phyloP scores from a whole-genome alignment of 148 eudicot genomes.

The Persicaria tinctoria region DNA sequence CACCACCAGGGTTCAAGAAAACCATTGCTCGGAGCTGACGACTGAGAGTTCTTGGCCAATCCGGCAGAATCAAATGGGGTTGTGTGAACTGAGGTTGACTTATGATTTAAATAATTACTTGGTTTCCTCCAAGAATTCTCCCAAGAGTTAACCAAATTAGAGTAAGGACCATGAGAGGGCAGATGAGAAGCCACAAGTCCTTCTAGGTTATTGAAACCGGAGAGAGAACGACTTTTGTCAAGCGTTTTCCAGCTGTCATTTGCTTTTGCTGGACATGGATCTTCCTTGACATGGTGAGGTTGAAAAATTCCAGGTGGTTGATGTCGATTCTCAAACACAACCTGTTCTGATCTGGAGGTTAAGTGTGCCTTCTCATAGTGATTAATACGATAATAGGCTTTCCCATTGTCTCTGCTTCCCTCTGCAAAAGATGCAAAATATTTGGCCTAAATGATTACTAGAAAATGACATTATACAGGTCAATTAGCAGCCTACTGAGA shows the following conservation, averaged over 20 bases:
- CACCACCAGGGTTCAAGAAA: constrained; percentile 36
- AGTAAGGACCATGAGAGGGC: constrained; percentile 26
- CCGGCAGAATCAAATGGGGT: constrained; percentile 28
- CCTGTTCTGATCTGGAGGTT: constrained; percentile 28
- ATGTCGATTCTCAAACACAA: constrained; percentile 25
- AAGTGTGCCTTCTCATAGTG: constrained; percentile 30
- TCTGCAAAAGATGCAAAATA: constrained; percentile 33
- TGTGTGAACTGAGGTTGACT: constrained; percentile 26
- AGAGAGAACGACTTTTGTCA: constrained; percentile 24
- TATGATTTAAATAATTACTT: constrained; percentile 29
- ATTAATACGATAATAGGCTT: constrained; percentile 28
- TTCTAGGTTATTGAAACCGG: constrained; percentile 28
- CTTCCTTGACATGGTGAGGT: constrained; percentile 27
- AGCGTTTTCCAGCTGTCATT: constrained; percentile 24
- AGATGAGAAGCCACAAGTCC: constrained; percentile 21
- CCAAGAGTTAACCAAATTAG: constrained; percentile 40
- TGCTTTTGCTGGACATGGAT: constrained; percentile 33
- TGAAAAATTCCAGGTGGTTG: constrained; percentile 26
- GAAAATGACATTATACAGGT: neutral
- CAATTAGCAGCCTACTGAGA: neutral
- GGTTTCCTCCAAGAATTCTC: constrained; percentile 45
- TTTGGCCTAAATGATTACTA: constrained; percentile 12
- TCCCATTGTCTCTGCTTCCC: constrained; percentile 27
- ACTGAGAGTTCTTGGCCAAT: constrained; percentile 29
- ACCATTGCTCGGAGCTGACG: constrained; percentile 32